A percentile compares a stretch with the other conserved stretches of the same genome.
Conservation (phyloP, 805 yeast genomes). For the Saccharomycopsis guyanensis region DNA sequence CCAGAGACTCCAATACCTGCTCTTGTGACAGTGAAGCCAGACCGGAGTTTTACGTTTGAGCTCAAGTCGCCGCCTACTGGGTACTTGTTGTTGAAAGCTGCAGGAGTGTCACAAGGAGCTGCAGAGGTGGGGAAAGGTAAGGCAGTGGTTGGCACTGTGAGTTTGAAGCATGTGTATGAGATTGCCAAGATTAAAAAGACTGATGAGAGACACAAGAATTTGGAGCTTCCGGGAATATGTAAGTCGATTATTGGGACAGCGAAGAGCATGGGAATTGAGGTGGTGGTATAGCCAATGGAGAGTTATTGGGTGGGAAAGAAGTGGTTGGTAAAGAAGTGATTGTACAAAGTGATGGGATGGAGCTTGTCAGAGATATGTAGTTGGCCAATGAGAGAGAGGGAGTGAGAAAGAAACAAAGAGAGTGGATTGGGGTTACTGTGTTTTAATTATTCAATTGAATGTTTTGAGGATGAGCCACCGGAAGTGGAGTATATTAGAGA, state of each 20-base stretch:
- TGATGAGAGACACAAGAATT: conserved; percentile 67
- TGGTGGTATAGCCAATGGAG: conserved; percentile 43
- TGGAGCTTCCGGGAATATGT: conserved; percentile 67
- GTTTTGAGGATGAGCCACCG: too few species aligned
- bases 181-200: conserved; percentile 89
- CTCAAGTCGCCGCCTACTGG: conserved; percentile 89
- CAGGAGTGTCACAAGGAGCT: conserved; percentile 73
- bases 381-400: too few species aligned
- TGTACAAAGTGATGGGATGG: too few species aligned
- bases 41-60: conserved; percentile 79
- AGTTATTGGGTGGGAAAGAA: too few species aligned
- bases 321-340: too few species aligned
- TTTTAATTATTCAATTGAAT: too few species aligned
- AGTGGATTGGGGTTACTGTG: too few species aligned
- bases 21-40: conserved; percentile 80
- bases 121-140: conserved; percentile 52
- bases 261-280: conserved; percentile 78
- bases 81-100: conserved; percentile 75
- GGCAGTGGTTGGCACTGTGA: conserved; percentile 51
- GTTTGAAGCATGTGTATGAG: conserved; percentile 87
- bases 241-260: conserved; percentile 85
- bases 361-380: too few species aligned
- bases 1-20: conserved; percentile 92
- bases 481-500: too few species aligned
- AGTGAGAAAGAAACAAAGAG: too few species aligned